Conservation (phyloP, 352 stramenopile genomes). For the Phytophthora rubi region DNA sequence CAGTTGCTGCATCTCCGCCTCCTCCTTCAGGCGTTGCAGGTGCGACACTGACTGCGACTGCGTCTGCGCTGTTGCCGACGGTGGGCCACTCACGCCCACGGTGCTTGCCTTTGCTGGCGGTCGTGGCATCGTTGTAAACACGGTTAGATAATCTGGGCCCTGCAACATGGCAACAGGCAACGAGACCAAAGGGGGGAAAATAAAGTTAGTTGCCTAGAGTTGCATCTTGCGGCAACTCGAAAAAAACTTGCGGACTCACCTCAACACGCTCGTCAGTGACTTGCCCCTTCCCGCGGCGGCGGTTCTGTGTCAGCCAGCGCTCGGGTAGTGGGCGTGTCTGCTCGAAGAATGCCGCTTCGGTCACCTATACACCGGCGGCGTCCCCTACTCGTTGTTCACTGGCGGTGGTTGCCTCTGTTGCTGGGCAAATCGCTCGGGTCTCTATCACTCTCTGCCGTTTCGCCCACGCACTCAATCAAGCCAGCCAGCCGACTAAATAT, state of each 20-base stretch:
- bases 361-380: conserved; percentile 49
- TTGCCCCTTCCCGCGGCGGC: conserved; percentile 35
- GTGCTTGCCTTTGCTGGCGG: conserved; percentile 27
- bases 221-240: conserved; percentile 19
- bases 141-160: conserved; percentile 10
- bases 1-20: conserved; percentile 28
- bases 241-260: conserved; percentile 27
- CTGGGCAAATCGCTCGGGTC: conserved; percentile 11
- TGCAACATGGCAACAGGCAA: conserved; percentile 20
- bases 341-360: conserved; percentile 47
- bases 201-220: conserved; percentile 19
- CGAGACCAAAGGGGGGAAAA: neutral
- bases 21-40: conserved; percentile 35
- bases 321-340: conserved; percentile 38
- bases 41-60: conserved; percentile 34
- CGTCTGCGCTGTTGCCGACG: conserved; percentile 14
- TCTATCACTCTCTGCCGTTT: conserved; percentile 38
- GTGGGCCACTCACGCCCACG: conserved; percentile 24
- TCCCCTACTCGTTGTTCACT: conserved; percentile 44
- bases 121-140: conserved; percentile 33
- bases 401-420: conserved; percentile 19
- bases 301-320: conserved; percentile 29
- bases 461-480: conserved; percentile 15
- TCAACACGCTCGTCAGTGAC: conserved; percentile 21
- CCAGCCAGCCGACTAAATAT: conserved; percentile 37